Conservation (phyloP, 2,329 filamentous ascomycete genomes). For the Stagonosporopsis vannaccii region DNA sequence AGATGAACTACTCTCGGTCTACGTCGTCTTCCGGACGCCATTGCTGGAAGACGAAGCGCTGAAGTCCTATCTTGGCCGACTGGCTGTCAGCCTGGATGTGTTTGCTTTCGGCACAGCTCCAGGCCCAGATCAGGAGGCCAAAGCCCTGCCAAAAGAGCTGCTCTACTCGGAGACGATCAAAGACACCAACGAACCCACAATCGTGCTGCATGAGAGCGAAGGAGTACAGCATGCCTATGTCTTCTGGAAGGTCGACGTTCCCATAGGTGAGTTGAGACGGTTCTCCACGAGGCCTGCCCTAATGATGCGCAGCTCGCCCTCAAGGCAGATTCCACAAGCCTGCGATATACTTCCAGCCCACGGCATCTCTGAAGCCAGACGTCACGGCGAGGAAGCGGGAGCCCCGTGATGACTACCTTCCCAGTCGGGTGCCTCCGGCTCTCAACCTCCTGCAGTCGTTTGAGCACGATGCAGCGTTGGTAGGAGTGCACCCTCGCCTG, state of each 20-base stretch:
- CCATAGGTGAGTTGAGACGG: slow-evolving; percentile 38
- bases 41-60: slow-evolving; percentile 65
- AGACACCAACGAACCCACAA: slow-evolving; percentile 39
- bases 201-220: slow-evolving; percentile 39
- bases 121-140: slow-evolving; percentile 49
- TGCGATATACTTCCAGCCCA: slow-evolving; percentile 67
- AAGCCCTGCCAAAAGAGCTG: slow-evolving; percentile 57
- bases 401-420: slow-evolving; percentile 68
- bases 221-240: slow-evolving; percentile 42
- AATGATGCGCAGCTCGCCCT: slow-evolving; percentile 44
- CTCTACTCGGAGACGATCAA: slow-evolving; percentile 61
- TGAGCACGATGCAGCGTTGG: slow-evolving; percentile 68
- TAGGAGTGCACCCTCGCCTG: slow-evolving; percentile 69
- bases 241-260: slow-evolving; percentile 50
- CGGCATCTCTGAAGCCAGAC: slow-evolving; percentile 63
- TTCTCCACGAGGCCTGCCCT: background rate
- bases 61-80: slow-evolving; percentile 65
- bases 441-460: slow-evolving; percentile 82
- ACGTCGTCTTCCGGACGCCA: slow-evolving; percentile 72
- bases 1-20: slow-evolving; percentile 78
- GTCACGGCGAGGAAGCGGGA: slow-evolving; percentile 54
- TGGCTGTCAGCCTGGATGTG: slow-evolving; percentile 72
- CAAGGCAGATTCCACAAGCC: slow-evolving; percentile 71
- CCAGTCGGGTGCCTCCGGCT: slow-evolving; percentile 71
- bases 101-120: slow-evolving; percentile 64